These are phyloP conservation scores for Ashbya aceris DNA, from an alignment of 1,139 yeast species.

Conservation along the genomic window DNA sequence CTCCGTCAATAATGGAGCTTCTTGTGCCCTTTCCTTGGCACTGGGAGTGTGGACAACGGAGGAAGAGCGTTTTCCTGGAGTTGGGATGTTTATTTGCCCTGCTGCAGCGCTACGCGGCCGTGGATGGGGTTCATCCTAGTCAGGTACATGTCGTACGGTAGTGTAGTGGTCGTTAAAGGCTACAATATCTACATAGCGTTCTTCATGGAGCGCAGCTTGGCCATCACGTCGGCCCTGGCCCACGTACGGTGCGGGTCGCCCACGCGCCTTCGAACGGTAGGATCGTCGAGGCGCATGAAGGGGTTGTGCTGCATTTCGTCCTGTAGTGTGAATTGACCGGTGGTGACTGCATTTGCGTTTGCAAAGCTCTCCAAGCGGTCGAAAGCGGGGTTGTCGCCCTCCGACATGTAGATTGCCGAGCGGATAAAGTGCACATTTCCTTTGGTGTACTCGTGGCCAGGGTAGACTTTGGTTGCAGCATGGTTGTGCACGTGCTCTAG, in stretches of 20 bases:
- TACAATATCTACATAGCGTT: slow-evolving; percentile 30
- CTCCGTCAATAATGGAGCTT: no score
- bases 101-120: no score
- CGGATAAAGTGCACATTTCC: slow-evolving; percentile 69
- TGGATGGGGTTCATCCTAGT: no score
- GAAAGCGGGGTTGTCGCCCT: slow-evolving; percentile 41
- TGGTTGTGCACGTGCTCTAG: slow-evolving; percentile 41
- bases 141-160: background rate
- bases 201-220: slow-evolving; percentile 58
- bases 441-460: slow-evolving; percentile 94
- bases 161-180: background rate
- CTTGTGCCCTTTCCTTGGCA: no score
- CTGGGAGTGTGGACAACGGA: no score
- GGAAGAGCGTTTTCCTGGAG: no score
- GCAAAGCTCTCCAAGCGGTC: slow-evolving; percentile 44
- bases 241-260: slow-evolving; percentile 37
- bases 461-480: slow-evolving; percentile 43
- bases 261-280: slow-evolving; percentile 44
- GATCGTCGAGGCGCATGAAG: slow-evolving; percentile 68
- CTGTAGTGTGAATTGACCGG: slow-evolving; percentile 76
- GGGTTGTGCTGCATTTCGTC: slow-evolving; percentile 84
- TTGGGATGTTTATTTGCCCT: no score
- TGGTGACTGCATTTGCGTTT: slow-evolving; percentile 53
- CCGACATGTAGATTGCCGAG: slow-evolving; percentile 44
- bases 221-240: slow-evolving; percentile 50